A percentile compares a stretch with the other conserved stretches of the same genome.
Evolutionary conservation across 768 basidiomycete species (phyloP).

Genomic region (Termitomyces sp.): DNA sequence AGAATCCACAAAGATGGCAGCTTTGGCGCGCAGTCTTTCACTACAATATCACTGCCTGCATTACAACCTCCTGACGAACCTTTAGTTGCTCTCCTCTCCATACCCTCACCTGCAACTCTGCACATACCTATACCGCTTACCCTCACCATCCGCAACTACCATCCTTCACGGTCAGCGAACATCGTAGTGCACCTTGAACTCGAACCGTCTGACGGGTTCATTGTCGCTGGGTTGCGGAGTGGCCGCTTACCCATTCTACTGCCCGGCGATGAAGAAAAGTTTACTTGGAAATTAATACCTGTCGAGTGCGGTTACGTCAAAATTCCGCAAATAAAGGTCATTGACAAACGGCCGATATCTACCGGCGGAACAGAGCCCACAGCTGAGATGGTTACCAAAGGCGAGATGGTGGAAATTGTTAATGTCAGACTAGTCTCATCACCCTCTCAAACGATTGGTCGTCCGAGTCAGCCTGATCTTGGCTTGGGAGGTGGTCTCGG

Average conservation of each 20-base stretch:
- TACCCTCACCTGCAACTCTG: conserved; percentile 60
- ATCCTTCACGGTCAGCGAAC: conserved; percentile 61
- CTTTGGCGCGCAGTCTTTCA: conserved; percentile 43
- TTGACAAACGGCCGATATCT: conserved; percentile 41
- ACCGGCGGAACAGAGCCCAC: conserved; percentile 21
- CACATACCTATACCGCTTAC: conserved; percentile 58
- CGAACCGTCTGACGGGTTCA: conserved; percentile 66
- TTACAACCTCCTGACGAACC: conserved; percentile 59
- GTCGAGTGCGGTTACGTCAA: conserved; percentile 68
- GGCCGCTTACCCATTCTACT: conserved; percentile 69
- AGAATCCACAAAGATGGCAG: conserved; percentile 47
- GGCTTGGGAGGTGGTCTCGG: conserved; percentile 17
- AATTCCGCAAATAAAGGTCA: conserved; percentile 60
- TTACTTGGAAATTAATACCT: conserved; percentile 70
- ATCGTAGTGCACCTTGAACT: conserved; percentile 72
- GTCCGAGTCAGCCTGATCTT: conserved; percentile 12
- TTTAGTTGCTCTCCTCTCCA: conserved; percentile 61
- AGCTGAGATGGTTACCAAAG: conserved; percentile 32
- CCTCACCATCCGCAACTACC: conserved; percentile 62
- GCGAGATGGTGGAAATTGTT: conserved; percentile 50
- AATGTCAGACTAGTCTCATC: conserved; percentile 43
- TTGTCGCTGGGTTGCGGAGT: conserved; percentile 71
- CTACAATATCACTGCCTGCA: conserved; percentile 54
- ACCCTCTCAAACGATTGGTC: conserved; percentile 6
- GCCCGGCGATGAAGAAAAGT: conserved; percentile 62